These are phyloP conservation scores for Lachnellula suecica DNA, from an alignment of 2,329 filamentous ascomycete species.

Conservation along the genomic window DNA sequence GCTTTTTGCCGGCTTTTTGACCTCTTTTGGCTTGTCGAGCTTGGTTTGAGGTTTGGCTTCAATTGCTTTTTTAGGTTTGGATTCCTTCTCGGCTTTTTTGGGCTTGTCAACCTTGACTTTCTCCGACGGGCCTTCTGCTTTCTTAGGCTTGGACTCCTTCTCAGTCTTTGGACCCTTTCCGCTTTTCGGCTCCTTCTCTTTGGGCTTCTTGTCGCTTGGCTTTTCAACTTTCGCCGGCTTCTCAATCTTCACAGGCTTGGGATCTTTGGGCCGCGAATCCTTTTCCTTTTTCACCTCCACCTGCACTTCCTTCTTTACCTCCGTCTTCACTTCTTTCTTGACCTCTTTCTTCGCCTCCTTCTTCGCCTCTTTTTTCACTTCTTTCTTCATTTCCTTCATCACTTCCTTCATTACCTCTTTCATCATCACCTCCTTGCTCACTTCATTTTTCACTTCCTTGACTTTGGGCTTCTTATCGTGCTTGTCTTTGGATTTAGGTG, in stretches of 20 bases:
- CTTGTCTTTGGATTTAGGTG: slow-evolving; percentile 8
- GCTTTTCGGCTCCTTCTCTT: slow-evolving; percentile 16
- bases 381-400: no score
- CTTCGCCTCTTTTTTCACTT: no score
- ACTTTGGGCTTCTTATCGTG: slow-evolving; percentile 17
- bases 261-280: no score
- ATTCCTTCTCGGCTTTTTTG: neutral
- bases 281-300: no score
- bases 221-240: no score
- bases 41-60: no score
- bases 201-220: slow-evolving; percentile 17
- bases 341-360: no score
- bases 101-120: neutral
- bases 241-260: no score
- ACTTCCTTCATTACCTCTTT: no score
- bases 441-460: slow-evolving; percentile 13
- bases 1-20: slow-evolving; percentile 4
- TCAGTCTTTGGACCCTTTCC: slow-evolving; percentile 13
- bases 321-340: no score
- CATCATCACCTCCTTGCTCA: no score
- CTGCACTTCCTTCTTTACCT: no score
- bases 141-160: slow-evolving; percentile 13
- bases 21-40: neutral
- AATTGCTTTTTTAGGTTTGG: neutral
- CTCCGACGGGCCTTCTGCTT: neutral